Conservation (phyloP, 768 basidiomycete species). For the Leccinellum albellum region DNA sequence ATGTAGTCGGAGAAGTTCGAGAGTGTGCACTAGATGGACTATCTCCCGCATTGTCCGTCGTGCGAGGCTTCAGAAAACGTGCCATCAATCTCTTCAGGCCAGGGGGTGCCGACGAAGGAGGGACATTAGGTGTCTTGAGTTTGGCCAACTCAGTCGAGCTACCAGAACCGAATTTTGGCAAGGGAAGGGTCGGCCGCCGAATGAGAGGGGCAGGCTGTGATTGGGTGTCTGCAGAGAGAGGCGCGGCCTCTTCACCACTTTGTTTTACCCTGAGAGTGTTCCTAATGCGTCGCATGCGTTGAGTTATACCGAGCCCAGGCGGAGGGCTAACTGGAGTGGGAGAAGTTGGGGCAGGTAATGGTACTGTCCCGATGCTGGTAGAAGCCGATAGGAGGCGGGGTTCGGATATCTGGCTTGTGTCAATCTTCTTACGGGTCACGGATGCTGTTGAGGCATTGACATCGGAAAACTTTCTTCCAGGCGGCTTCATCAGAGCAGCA, state of each 20-base stretch:
- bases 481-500: conserved; percentile 50
- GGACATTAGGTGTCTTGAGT: conserved; percentile 53
- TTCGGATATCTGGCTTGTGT: conserved; percentile 59
- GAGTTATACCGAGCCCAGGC: conserved; percentile 53
- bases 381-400: conserved; percentile 66
- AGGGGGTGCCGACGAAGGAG: conserved; percentile 70
- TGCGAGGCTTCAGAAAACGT: conserved; percentile 52
- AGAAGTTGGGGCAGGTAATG: conserved; percentile 41
- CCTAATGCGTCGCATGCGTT: conserved; percentile 68
- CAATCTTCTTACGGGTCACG: conserved; percentile 52
- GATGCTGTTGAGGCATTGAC: conserved; percentile 41
- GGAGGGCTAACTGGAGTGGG: conserved; percentile 35
- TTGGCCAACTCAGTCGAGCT: conserved; percentile 48
- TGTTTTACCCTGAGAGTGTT: conserved; percentile 60
- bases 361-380: conserved; percentile 64
- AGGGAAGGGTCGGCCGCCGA: conserved; percentile 45
- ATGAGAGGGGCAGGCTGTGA: conserved; percentile 36
- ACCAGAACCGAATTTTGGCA: conserved; percentile 37
- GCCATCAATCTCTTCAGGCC: conserved; percentile 80
- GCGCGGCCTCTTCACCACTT: conserved; percentile 49
- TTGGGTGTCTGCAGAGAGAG: conserved; percentile 41
- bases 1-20: conserved; percentile 31
- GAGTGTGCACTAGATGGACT: conserved; percentile 31
- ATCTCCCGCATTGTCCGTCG: conserved; percentile 24
- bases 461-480: conserved; percentile 41